Evolutionary conservation across 108 stramenopile genomes (phyloP).

Genomic region (Conticribra guillardii): DNA sequence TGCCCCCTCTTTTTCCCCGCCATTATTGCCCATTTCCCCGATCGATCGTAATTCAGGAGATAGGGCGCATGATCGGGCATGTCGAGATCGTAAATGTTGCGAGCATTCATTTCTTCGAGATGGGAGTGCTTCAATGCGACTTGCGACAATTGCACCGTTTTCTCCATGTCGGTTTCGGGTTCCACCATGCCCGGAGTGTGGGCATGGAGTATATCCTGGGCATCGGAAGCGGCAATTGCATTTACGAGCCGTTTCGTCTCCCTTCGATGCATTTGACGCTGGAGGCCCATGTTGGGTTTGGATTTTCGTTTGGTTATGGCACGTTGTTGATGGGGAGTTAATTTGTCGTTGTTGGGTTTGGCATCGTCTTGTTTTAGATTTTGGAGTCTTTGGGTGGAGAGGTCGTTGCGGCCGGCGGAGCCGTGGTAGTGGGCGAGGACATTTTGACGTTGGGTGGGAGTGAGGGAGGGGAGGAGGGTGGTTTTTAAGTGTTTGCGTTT

Average conservation of each 20-base stretch:
- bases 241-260: slow-evolving; percentile 71
- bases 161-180: slow-evolving; percentile 81
- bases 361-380: slow-evolving; percentile 32
- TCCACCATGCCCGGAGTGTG: slow-evolving; percentile 71
- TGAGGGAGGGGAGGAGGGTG: slow-evolving; percentile 16
- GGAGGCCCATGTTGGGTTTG: slow-evolving; percentile 19
- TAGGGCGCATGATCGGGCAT: slow-evolving; percentile 67
- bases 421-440: slow-evolving; percentile 38
- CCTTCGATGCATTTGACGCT: slow-evolving; percentile 27
- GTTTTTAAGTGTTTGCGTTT: slow-evolving; percentile 5
- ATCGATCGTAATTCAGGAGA: slow-evolving; percentile 78
- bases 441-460: slow-evolving; percentile 13
- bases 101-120: slow-evolving; percentile 63
- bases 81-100: slow-evolving; percentile 81
- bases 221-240: slow-evolving; percentile 77
- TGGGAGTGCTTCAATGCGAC: slow-evolving; percentile 56
- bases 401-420: slow-evolving; percentile 8
- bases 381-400: slow-evolving; percentile 19
- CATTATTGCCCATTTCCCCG: slow-evolving; percentile 70
- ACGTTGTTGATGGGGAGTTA: slow-evolving; percentile 2
- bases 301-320: slow-evolving; percentile 21
- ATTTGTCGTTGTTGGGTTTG: slow-evolving; percentile 7
- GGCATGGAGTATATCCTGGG: slow-evolving; percentile 72
- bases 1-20: slow-evolving; percentile 62
- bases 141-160: slow-evolving; percentile 69